Evolutionary conservation across 2,329 filamentous ascomycete species (phyloP).

Genomic region (Colletotrichum sp.): DNA sequence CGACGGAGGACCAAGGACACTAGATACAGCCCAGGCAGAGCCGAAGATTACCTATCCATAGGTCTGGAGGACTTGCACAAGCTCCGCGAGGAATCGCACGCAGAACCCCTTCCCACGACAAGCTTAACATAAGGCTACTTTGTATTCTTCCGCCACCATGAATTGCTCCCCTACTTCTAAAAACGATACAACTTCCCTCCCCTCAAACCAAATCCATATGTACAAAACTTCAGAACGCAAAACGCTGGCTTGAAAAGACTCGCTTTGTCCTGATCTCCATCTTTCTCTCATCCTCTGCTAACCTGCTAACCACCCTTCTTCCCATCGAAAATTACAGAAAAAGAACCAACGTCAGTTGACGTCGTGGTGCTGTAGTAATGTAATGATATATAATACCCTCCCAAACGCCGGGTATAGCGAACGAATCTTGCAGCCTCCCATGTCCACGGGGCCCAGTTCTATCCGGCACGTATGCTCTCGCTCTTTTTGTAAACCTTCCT

Average conservation of each 20-base stretch:
- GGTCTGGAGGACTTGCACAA: no score
- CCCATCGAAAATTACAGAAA: background rate
- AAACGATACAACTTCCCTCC: background rate
- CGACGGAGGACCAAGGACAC: no score
- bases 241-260: background rate
- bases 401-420: constrained; percentile 1
- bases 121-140: background rate
- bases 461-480: background rate
- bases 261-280: background rate
- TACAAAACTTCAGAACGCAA: background rate
- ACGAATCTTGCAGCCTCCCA: background rate
- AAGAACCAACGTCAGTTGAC: background rate
- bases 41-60: no score
- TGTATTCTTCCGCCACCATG: background rate
- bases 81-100: no score
- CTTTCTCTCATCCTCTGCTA: background rate
- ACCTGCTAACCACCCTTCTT: background rate
- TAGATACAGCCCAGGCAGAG: no score
- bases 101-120: no score
- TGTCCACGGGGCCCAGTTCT: background rate
- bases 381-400: background rate
- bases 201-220: background rate
- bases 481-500: background rate
- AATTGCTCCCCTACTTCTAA: background rate
- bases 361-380: background rate